A percentile compares a stretch with the other conserved stretches of the same genome.
These are phyloP conservation scores for Conticribra weissflogii DNA, from an alignment of 108 stramenopile genomes.

Conservation along the genomic window DNA sequence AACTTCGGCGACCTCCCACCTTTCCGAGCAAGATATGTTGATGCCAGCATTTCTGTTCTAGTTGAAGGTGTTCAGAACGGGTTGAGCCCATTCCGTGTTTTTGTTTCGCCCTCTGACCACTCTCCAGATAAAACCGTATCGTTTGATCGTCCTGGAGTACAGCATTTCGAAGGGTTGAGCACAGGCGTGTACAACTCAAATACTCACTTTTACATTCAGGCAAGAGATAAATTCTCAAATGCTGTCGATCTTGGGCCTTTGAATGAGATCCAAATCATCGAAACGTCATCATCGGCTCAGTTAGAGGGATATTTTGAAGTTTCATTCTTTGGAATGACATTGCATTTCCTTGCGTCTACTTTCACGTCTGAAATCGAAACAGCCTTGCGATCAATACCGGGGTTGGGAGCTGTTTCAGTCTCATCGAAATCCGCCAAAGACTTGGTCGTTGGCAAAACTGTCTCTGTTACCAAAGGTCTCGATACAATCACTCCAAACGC, in stretches of 20 bases:
- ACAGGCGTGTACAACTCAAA: conserved; percentile 48
- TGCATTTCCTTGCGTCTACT: conserved; percentile 28
- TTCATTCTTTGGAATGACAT: conserved; percentile 31
- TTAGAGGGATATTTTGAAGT: conserved; percentile 59
- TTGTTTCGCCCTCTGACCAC: conserved; percentile 42
- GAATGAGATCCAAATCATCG: conserved; percentile 73
- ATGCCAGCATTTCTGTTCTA: conserved; percentile 20
- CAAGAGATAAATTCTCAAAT: conserved; percentile 64
- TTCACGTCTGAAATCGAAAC: conserved; percentile 53
- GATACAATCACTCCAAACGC: conserved; percentile 36
- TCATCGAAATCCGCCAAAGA: conserved; percentile 55
- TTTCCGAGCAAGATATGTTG: conserved; percentile 6
- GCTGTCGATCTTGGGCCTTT: conserved; percentile 49
- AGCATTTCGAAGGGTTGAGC: conserved; percentile 53
- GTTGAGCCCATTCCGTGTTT: conserved; percentile 55
- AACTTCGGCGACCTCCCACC: conserved; percentile 41
- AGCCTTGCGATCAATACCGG: conserved; percentile 60
- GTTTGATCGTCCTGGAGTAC: conserved; percentile 40
- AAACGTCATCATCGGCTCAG: conserved; percentile 44
- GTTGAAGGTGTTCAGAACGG: conserved; percentile 35
- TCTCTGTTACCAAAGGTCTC: conserved; percentile 51
- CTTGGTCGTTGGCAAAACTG: conserved; percentile 45
- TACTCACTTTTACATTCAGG: conserved; percentile 62
- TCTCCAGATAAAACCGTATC: conserved; percentile 43
- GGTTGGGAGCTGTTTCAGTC: conserved; percentile 62